Evolutionary conservation across 495 filamentous ascomycete genomes (phyloP), one percentile per base, ranked within the genome.

Genomic region (Letharia lupina): DNA sequence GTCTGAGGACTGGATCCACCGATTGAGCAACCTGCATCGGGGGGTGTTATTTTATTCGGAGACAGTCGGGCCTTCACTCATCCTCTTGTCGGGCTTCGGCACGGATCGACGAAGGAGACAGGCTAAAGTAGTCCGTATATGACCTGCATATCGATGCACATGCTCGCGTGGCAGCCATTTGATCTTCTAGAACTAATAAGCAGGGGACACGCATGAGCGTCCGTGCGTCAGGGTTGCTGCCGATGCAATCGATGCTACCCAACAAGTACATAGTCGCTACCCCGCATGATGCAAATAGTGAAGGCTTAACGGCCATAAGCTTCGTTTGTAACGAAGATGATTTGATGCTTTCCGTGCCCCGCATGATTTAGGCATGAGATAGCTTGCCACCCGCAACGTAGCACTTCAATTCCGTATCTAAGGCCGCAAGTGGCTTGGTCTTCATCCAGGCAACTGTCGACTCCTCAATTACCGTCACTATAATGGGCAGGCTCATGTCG

Each of bases 141-240:
- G 64, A 66, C 64, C 41, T 66, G 64, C 64, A 66, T 66, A 45
- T 52, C 47, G n/a, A 45, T 61, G 33, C 56, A 37, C 64, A 56
- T 61, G 6, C 28, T 61, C 59, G 18, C 64, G 64, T 62, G 64
- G 64, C 64, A 52, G 64, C 64, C 59, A 66, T 59, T 59, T 61
- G 13, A 41, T 57, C 54, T 57, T 37, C 54, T 57, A 57, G 50
- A 31, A 20, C 12, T n/a, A 50, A 50, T 23, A 31, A 16, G 40
- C 45, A 65, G 63, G 63, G 41, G 33, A 44, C 40, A 59, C 35
- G 42, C 31, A 40, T 57, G 44, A 44, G 56, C 44, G 64, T 65
- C 64, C 64, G 64, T 60, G 64, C 57, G 64, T 42, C 37, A 60
- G 39, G 57, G 31, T 65, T 57, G 41, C 23, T 35, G 48, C 58